Base-by-base conservation (phyloP, 1,284 basidiomycete genomes). In the Leccinum subspadiceum region DNA sequence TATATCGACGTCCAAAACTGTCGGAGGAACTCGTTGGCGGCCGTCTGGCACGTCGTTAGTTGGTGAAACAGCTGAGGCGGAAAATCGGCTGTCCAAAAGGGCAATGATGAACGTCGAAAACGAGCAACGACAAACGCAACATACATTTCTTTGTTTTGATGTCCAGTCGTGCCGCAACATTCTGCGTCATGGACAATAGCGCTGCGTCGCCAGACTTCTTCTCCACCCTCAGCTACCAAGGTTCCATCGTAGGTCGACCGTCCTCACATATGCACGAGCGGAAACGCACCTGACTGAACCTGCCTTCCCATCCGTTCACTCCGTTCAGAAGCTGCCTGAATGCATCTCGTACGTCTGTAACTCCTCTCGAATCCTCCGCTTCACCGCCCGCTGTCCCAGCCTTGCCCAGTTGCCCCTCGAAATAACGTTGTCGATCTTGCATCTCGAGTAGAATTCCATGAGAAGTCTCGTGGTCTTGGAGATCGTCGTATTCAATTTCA, bases 1-100 rank as follows among this genome's bases (percentile, higher is more conserved):
- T 96, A 90, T 54, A 93, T 84, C 1, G 94, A 84, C 9, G 89
- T 83, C 95, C 96, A 99, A 71, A 95, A 98, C 71, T 98, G 96
- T 9, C 96, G 86, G 9, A 99, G 80, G 73, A 98, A 98, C 74
- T 99, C 96, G 66, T 93, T 95, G 2, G 95, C 90, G 1, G 95
- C 90, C 0, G 93, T 94, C 70, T 98, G 94, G 67, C 92, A 92
- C 0, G 92, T 91, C 8, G 86, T 85, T 82, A 98, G 90, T 71
- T 93, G 87, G 55, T 86, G 81, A 65, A 93, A 86, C 22, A 98
- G 77, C 1, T 77, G 78, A 31, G 91, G 86, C 0, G 96, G 94
- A 24, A 98, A 85, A 31, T 91, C 87, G 60, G 85, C 93, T 94
- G 64, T 37, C 29, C 7, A 46, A 13, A 2, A 5, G 49, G n/a